A percentile compares a stretch with the other conserved stretches of the same genome.
Conservation (phyloP, 345 rosid genomes). For the Arabidopsis arenosa region DNA sequence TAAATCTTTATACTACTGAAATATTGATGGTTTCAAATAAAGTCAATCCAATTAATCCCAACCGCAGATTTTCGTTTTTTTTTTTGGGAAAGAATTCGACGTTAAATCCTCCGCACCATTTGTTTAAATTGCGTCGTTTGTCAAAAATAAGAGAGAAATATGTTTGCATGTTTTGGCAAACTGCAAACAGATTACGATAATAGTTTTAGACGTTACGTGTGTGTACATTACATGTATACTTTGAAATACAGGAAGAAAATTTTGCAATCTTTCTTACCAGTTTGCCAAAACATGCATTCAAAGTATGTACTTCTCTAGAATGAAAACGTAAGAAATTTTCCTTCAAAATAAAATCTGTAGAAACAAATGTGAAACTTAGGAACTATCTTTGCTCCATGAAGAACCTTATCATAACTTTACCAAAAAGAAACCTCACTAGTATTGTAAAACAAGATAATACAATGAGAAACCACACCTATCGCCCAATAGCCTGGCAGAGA, state of each 20-base stretch:
- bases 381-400: no score
- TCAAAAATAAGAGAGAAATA: not conserved
- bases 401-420: not conserved
- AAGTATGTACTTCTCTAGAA: not conserved
- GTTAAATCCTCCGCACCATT: not conserved
- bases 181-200: not conserved
- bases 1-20: not conserved
- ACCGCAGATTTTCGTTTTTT: slow-evolving; percentile 6
- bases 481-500: no score
- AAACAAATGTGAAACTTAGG: not conserved
- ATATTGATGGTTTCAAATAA: slow-evolving; percentile 16
- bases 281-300: not conserved
- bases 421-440: not conserved
- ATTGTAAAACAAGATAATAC: no score
- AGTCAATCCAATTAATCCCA: slow-evolving; percentile 19
- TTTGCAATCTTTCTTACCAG: not conserved
- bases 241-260: not conserved
- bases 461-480: no score
- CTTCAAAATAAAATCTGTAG: not conserved
- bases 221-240: not conserved
- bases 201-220: not conserved
- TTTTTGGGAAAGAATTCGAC: not conserved
- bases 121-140: not conserved
- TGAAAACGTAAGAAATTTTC: not conserved
- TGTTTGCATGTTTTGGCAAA: not conserved